Base-by-base conservation (phyloP, 768 basidiomycete genomes). In the Pholiota molesta region DNA sequence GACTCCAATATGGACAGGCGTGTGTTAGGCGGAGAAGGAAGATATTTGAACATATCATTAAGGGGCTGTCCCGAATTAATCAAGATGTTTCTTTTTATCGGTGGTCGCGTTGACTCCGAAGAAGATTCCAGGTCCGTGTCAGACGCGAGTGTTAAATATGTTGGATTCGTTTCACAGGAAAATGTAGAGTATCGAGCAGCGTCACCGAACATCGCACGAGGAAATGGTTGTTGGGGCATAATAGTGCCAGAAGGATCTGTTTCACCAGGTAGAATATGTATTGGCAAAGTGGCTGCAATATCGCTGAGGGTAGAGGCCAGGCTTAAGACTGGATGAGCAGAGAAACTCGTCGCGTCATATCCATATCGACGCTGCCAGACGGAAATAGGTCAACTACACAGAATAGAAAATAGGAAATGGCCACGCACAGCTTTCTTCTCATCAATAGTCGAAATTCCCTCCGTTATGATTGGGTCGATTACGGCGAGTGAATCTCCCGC, bases 11-110 rank as follows among this genome's bases (percentile, higher is more conserved):
- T 81, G 2, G 84, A 84, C 35, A 97, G 72, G 42, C 90, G 83
- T n/a, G 90, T 90, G 60, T 84, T 81, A 7, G 87, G 86, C 7
- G 86, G 88, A 8, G 86, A 82, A 11, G 85, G 82, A 44, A 99
- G 79, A 75, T 99, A 99, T 72, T 94, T 96, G 83, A 87, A 94
- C 78, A 99, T 90, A 71, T 99, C 97, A 72, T 98, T 91, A 21
- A 99, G 70, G 5, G 95, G 91, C 73, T 99, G 97, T 5, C 97
- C 97, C 26, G 93, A 91, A 56, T 91, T 91, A n/a, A 89, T 84
- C 42, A 99, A 78, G 47, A 98, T 76, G 23, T 87, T 90, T 60
- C 85, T 81, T 53, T 76, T 71, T 40, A 80, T 66, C 1, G 70
- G 51, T 39, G 72, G 63, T 57, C 68, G 54, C 42, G 62, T 47